phyloP scores from a whole-genome alignment of 176 grass and related monocot species.

The Aegilops longissima region DNA sequence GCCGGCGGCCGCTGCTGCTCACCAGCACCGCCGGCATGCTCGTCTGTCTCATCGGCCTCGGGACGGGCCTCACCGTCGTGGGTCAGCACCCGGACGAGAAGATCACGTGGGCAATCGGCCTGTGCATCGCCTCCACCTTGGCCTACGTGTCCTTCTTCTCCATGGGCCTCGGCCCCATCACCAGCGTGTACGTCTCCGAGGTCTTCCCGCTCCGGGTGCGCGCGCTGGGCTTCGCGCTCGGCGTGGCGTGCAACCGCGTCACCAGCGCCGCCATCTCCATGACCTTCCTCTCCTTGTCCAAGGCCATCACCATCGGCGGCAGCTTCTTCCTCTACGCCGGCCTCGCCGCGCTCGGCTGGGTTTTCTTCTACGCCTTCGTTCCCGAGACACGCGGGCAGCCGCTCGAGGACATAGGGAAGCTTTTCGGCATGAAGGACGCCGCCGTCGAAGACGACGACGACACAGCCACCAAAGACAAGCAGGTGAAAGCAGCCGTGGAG shows the following conservation, averaged over 20 bases:
- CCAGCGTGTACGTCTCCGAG: conserved; percentile 55
- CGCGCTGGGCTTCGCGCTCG: conserved; percentile 51
- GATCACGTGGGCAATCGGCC: conserved; percentile 43
- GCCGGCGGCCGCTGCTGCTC: conserved; percentile 58
- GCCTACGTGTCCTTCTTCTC: conserved; percentile 73
- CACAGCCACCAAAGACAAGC: no score
- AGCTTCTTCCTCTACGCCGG: conserved; percentile 69
- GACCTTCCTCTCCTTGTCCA: conserved; percentile 67
- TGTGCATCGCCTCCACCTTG: conserved; percentile 52
- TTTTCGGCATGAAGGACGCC: conserved; percentile 30
- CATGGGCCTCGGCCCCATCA: conserved; percentile 62
- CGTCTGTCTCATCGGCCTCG: conserved; percentile 46
- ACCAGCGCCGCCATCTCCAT: conserved; percentile 66
- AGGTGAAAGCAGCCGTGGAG: no score
- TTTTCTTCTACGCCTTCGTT: conserved; percentile 65
- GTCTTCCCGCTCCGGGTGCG: conserved; percentile 64
- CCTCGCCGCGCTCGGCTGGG: conserved; percentile 32
- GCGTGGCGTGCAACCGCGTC: conserved; percentile 40
- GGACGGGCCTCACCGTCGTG: conserved; percentile 45
- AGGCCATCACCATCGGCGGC: conserved; percentile 72
- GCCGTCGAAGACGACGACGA: no score
- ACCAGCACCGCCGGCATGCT: conserved; percentile 42
- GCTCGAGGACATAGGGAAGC: conserved; percentile 53
- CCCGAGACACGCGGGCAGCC: conserved; percentile 63
- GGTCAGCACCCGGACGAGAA: conserved; percentile 22